A percentile compares a stretch with the other conserved stretches of the same genome.
These are phyloP conservation scores for Karstenula rhodostoma DNA, from an alignment of 2,329 filamentous ascomycete genomes.

Conservation along the genomic window DNA sequence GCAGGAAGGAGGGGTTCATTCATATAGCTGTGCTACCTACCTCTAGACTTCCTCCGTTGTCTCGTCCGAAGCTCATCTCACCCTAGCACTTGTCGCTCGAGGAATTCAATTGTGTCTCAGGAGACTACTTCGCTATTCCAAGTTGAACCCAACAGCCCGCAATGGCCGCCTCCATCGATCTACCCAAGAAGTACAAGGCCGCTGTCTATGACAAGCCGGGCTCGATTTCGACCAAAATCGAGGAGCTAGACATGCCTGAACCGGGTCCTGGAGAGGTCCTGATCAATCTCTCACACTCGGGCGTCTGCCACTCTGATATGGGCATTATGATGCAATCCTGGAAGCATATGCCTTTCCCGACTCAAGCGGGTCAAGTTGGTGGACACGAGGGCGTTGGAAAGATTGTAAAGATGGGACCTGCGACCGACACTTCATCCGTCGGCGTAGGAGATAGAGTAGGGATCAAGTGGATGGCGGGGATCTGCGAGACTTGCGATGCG, in stretches of 20 bases:
- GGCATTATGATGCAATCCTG: constrained; percentile 60
- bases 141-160: background rate
- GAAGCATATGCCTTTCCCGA: constrained; percentile 65
- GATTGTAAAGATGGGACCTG: constrained; percentile 71
- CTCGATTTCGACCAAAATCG: constrained; percentile 69
- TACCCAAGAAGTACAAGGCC: constrained; percentile 69
- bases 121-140: background rate
- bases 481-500: constrained; percentile 57
- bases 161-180: constrained; percentile 34
- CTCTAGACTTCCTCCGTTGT: background rate
- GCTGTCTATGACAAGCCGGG: constrained; percentile 72
- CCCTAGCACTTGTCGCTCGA: background rate
- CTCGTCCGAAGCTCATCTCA: background rate
- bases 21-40: background rate
- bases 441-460: constrained; percentile 74
- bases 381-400: constrained; percentile 75
- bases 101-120: background rate
- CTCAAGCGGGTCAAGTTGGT: constrained; percentile 68
- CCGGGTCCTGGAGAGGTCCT: constrained; percentile 70
- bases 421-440: constrained; percentile 62
- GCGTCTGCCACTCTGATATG: constrained; percentile 71
- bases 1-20: background rate
- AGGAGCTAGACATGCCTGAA: constrained; percentile 70
- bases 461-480: constrained; percentile 71
- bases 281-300: constrained; percentile 69